Conservation (phyloP, 257 asterid genomes). For the Jasminum sambac region DNA sequence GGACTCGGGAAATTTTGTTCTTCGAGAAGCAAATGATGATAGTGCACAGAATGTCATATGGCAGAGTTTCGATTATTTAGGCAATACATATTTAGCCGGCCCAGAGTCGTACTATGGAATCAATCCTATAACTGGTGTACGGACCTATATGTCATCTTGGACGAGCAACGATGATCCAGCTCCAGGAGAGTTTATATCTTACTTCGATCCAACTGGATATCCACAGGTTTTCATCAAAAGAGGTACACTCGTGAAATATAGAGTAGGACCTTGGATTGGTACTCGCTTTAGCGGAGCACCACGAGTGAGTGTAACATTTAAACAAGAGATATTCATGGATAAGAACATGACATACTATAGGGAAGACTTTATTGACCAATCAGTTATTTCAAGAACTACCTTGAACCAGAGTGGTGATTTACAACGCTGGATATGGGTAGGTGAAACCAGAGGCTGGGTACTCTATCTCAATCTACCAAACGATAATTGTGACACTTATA, state of each 20-base stretch:
- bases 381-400: conserved; percentile 7
- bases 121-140: conserved; percentile 30
- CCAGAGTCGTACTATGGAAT: conserved; percentile 37
- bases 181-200: conserved; percentile 29
- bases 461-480: conserved; percentile 18
- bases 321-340: conserved; percentile 9
- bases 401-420: conserved; percentile 25
- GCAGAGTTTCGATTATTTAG: conserved; percentile 57
- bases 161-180: conserved; percentile 41
- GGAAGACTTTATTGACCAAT: not conserved
- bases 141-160: conserved; percentile 44
- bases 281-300: conserved; percentile 36
- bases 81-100: conserved; percentile 40
- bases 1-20: conserved; percentile 53
- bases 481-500: conserved; percentile 40
- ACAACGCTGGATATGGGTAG: conserved; percentile 31
- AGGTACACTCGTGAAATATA: not conserved
- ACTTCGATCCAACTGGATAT: conserved; percentile 33
- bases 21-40: conserved; percentile 29
- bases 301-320: not conserved
- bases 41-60: conserved; percentile 33
- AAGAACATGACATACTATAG: conserved; percentile 17
- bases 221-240: conserved; percentile 26
- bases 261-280: conserved; percentile 52
- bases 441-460: conserved; percentile 30